These are phyloP conservation scores for Euptelea pleiosperma DNA, from an alignment of 164 flowering plant species.

Conservation along the genomic window DNA sequence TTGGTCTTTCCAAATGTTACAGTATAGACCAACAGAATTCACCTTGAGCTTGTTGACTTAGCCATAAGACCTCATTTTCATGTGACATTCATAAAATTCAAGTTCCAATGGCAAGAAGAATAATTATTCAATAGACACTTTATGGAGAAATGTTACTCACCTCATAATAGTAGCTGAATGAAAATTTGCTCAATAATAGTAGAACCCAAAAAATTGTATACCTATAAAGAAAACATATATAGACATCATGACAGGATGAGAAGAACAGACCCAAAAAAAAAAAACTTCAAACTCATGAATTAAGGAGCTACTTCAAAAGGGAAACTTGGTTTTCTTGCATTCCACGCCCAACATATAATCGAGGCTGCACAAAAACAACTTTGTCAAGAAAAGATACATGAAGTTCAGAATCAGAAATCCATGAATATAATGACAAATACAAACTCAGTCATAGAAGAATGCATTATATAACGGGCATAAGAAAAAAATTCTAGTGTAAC, in stretches of 20 bases:
- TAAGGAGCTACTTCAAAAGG: constrained; percentile 52
- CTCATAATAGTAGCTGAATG: constrained; percentile 88
- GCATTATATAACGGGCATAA: not conserved
- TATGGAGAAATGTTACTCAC: constrained; percentile 17
- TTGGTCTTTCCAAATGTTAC: too few relatives aligned
- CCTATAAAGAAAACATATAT: constrained; percentile 34
- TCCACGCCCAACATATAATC: constrained; percentile 84
- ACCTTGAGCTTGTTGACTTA: too few relatives aligned
- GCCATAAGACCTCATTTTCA: too few relatives aligned
- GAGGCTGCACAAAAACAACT: constrained; percentile 48
- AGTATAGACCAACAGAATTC: too few relatives aligned
- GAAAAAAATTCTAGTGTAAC: not conserved
- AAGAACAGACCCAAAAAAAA: constrained; percentile 4
- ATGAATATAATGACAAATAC: not conserved
- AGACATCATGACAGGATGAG: constrained; percentile 9
- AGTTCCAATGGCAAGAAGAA: too few relatives aligned
- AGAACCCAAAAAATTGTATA: constrained; percentile 77
- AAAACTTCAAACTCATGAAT: constrained; percentile 4
- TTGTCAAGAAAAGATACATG: constrained; percentile 11
- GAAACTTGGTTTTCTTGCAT: constrained; percentile 83
- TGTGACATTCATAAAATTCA: too few relatives aligned
- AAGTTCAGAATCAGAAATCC: constrained; percentile 5
- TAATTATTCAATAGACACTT: not conserved
- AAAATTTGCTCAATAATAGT: constrained; percentile 63
- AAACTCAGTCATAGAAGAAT: not conserved